Base-by-base conservation (phyloP, 2,329 filamentous ascomycete species). In the Geosmithia morbida region DNA sequence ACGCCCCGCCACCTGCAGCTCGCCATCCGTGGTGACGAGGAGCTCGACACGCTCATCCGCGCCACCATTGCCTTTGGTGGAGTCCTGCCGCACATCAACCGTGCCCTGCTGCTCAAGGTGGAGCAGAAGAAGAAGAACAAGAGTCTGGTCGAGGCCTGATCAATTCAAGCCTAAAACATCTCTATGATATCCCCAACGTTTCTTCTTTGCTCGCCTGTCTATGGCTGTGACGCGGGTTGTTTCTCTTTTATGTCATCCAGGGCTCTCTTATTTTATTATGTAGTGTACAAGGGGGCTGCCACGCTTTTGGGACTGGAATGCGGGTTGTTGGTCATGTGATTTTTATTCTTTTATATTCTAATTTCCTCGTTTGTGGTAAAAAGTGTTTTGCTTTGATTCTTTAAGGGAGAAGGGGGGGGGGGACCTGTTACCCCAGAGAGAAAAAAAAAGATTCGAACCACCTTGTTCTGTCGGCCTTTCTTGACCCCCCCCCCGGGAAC, bases 41-140 rank as follows among this genome's bases (percentile, higher is more conserved):
- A 98, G 69, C 77, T 98, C 57, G 92, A 98, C 66, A 97, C 89
- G 20, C 76, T 98, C 49, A 97, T 98, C 65, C 86, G 89, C 59
- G 92, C 92, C 49, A 98, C 92, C 52, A 98, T 98, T 61, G 92
- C 92, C 51, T 97, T 94, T 57, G 92, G 92, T 73, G 92, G 92
- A 83, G 92, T 98, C 26, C 74, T 98, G 61, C 92, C 92, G 54
- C 90, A 96, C 70, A 98, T 98, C 81, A 97, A 98, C 76, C 86
- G 92, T 59, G 92, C 92, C 14, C 74, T 98, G 56, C 75, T 98
- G 57, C 78, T 94, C 65, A 95, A 95, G 80, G 88, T 94, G 48
- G 88, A 95, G 70, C 86, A 94, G 71, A 94, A 94, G 85, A 95
- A 95, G 85, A 87, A 87, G 72, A 81, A 74, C 57, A 72, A 72